Conservation (phyloP, 2,329 filamentous ascomycete genomes). For the Emmonsia crescens region DNA sequence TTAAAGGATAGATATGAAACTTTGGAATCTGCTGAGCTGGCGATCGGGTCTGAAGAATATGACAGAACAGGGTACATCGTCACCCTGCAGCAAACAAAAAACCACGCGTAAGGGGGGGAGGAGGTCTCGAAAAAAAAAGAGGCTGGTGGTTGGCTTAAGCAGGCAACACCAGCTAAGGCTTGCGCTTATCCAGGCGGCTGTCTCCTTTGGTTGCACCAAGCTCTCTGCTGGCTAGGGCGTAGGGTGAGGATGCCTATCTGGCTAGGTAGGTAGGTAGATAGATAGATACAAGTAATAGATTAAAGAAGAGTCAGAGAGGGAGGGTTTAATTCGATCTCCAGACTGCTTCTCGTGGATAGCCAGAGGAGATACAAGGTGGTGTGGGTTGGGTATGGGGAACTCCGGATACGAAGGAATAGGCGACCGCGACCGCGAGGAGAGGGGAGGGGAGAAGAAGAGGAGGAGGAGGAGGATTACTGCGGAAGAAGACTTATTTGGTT, state of each 20-base stretch:
- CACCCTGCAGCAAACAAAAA: slow-evolving; percentile 1
- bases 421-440: neutral
- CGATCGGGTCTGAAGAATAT: slow-evolving; percentile 9
- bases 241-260: neutral
- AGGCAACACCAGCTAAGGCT: slow-evolving; percentile 12
- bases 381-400: neutral
- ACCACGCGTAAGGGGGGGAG: neutral
- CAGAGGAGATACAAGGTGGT: neutral
- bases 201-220: neutral
- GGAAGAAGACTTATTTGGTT: neutral
- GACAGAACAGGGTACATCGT: slow-evolving; percentile 9
- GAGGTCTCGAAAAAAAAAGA: neutral
- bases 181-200: slow-evolving; percentile 10
- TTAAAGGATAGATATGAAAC: neutral
- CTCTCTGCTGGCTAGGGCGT: neutral
- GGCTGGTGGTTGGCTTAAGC: slow-evolving; percentile 5
- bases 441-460: neutral
- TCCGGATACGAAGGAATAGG: neutral
- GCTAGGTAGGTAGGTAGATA: too few species aligned
- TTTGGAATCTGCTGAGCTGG: slow-evolving; percentile 11
- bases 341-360: neutral
- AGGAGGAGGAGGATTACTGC: neutral
- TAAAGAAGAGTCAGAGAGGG: neutral
- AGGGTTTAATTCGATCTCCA: neutral
- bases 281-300: too few species aligned